Base-by-base conservation (phyloP, 2,329 filamentous ascomycete genomes). In the Botrytis porri region DNA sequence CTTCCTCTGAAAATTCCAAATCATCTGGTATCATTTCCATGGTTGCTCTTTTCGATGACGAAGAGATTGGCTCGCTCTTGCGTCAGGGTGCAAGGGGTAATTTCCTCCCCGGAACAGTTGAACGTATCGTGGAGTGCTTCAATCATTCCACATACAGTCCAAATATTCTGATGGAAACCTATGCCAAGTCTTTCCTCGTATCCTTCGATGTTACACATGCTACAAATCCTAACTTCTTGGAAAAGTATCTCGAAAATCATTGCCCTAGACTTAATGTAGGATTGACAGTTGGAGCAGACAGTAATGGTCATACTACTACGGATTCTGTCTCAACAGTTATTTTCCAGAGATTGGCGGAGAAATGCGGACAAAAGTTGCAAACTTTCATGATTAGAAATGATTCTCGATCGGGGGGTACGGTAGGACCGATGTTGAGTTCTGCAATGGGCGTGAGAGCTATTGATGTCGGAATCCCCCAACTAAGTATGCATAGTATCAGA, bases 381-480 rank as follows among this genome's bases (percentile, higher is more conserved):
- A 85, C 92, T 9, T 98, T 98, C 86, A 94, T 97, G 86, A 98
- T 98, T 81, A 86, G 96, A 73, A 99, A 98, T 81, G 96, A 98
- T 83, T 92, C 88, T 16, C 86, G 95, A 71, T 93, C 90, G 79
- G 96, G 96, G 43, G 96, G 96, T 25, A 99, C 96, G 0, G 94
- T 98, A n/a, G 96, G 96, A 0, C 96, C 96, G 0, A 94, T 95
- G 88, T 86, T 97, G 51, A 94, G 90, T 77, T 89, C 91, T 41
- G 88, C 88, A 41, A 92, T 96, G 83, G 95, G 95, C 43, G 90
- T 97, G 74, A 85, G 93, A 69, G 89, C 93, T 0, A 92, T 96
- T 66, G 95, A 98, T 81, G 94, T 93, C 0, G 95, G 95, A 22
- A 91, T 98, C 79, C 91, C 94, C 8, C 95, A 98, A 84, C 83